Base-by-base conservation (phyloP, 306 rosid genomes). In the Trichosanthes truncata region DNA sequence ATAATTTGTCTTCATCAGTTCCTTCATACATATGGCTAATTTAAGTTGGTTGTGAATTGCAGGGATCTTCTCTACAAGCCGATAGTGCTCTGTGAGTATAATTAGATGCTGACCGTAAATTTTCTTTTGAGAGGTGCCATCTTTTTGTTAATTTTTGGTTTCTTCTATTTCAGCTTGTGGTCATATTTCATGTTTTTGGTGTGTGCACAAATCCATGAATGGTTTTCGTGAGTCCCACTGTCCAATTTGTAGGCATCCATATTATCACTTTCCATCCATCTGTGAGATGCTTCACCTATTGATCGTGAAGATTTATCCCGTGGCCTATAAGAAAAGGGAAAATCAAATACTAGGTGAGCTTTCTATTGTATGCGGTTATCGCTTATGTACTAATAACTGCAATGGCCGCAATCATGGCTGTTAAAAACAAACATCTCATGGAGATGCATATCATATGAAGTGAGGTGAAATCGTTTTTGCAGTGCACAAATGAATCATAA, bases 21-120 rank as follows among this genome's bases (percentile, higher is more conserved):
- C 49, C 72, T 74, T 36, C 55, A 63, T 52, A 49, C 82, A 63
- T 65, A 1, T 75, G 20, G 56, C 81, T 79, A 65, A 81, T 81
- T 71, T 51, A 45, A 62, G 73, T 79, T 83, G 23, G 75, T 76
- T 79, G 67, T 48, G 15, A 81, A 38, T 20, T 87, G 88, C 92
- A 94, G 98, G 89, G 98, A 94, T 85, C 87, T 94, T 69, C 80
- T 94, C 21, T 80, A 86, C 91, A 94, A 94, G 90, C 98, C 98
- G 36, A 82, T 92, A 65, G 98, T 94, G 66, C 92, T 94, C 57
- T 74, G 98, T 94, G 89, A 90, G 94, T 62, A 31, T 77, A 17
- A 40, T 84, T 79, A 74, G 31, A 14, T 46, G 63, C 59, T 79
- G 76, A 43, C 8, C 20, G 31, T 52, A 56, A 7, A 1, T 53